phyloP scores from a whole-genome alignment of 2,329 filamentous ascomycete species.

The Aureobasidium sp. region DNA sequence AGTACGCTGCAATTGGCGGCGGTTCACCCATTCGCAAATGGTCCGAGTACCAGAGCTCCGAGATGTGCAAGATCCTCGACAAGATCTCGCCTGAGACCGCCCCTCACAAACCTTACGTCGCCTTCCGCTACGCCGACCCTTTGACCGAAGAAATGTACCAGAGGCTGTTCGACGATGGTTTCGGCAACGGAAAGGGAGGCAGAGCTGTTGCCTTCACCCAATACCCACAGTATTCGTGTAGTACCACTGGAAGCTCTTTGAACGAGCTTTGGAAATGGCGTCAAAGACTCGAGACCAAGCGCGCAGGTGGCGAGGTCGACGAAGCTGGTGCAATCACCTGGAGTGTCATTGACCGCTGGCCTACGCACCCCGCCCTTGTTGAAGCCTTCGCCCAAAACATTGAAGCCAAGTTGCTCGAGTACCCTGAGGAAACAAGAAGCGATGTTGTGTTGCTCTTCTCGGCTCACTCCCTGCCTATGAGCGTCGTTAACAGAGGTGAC shows the following conservation, averaged over 20 bases:
- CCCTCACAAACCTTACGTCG: slow-evolving; percentile 94
- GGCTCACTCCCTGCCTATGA: slow-evolving; percentile 94
- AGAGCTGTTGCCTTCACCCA: slow-evolving; percentile 95
- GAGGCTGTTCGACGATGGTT: slow-evolving; percentile 74
- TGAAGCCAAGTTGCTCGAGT: slow-evolving; percentile 72
- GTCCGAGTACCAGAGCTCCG: slow-evolving; percentile 86
- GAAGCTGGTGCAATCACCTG: slow-evolving; percentile 68
- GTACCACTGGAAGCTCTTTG: slow-evolving; percentile 88
- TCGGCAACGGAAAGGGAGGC: slow-evolving; percentile 81
- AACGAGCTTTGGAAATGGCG: slow-evolving; percentile 99
- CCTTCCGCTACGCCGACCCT: slow-evolving; percentile 85
- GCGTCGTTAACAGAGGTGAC: slow-evolving; percentile 91
- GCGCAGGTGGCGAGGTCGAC: slow-evolving; percentile 41
- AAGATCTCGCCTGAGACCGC: slow-evolving; percentile 84
- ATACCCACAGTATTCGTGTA: slow-evolving; percentile 97
- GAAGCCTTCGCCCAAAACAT: slow-evolving; percentile 92
- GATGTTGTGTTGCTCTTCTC: slow-evolving; percentile 86
- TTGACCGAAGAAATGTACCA: slow-evolving; percentile 92
- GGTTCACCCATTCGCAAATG: slow-evolving; percentile 98
- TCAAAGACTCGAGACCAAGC: slow-evolving; percentile 74
- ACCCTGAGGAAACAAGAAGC: slow-evolving; percentile 70
- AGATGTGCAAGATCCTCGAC: slow-evolving; percentile 98
- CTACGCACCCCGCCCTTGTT: slow-evolving; percentile 78
- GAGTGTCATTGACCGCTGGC: slow-evolving; percentile 98
- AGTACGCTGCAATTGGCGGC: slow-evolving; percentile 90